These are phyloP conservation scores for Cercospora beticola DNA, from an alignment of 2,329 filamentous ascomycete genomes.

Conservation along the genomic window DNA sequence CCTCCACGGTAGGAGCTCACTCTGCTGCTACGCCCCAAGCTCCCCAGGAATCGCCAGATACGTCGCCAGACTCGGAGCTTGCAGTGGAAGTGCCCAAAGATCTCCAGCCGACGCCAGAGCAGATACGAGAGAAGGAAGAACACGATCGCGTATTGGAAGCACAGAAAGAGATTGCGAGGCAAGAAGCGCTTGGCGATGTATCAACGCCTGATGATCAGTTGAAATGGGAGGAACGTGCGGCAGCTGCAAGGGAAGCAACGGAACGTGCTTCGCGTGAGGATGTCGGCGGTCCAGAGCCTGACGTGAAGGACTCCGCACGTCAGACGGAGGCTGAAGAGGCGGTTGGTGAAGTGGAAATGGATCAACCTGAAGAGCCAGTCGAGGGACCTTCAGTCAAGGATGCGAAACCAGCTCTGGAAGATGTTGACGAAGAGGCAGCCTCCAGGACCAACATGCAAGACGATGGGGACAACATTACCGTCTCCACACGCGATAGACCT, in stretches of 20 bases:
- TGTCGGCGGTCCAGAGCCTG: constrained; percentile 31
- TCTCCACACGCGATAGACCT: constrained; percentile 23
- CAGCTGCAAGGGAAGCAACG: constrained; percentile 35
- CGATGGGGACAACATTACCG: constrained; percentile 31
- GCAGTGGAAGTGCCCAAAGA: constrained; percentile 34
- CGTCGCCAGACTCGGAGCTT: constrained; percentile 36
- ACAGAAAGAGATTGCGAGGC: constrained; percentile 48
- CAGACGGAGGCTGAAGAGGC: constrained; percentile 31
- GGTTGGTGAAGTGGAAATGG: constrained; percentile 26
- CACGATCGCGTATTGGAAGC: constrained; percentile 54
- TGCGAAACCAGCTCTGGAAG: constrained; percentile 24
- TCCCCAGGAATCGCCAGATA: constrained; percentile 48
- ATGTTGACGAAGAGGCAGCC: not conserved
- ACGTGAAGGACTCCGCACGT: constrained; percentile 19
- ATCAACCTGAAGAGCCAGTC: not conserved
- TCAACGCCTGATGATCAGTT: constrained; percentile 61
- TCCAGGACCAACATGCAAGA: constrained; percentile 10
- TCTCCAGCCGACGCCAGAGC: constrained; percentile 39
- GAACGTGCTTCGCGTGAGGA: constrained; percentile 46
- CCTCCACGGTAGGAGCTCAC: constrained; percentile 66
- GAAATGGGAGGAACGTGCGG: constrained; percentile 49
- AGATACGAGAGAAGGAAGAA: constrained; percentile 51
- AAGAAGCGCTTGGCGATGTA: constrained; percentile 44
- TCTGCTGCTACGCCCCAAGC: constrained; percentile 71
- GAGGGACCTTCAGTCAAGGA: constrained; percentile 3